Evolutionary conservation across 129 eudicot genomes (phyloP).

Genomic region (Solidago caesia): DNA sequence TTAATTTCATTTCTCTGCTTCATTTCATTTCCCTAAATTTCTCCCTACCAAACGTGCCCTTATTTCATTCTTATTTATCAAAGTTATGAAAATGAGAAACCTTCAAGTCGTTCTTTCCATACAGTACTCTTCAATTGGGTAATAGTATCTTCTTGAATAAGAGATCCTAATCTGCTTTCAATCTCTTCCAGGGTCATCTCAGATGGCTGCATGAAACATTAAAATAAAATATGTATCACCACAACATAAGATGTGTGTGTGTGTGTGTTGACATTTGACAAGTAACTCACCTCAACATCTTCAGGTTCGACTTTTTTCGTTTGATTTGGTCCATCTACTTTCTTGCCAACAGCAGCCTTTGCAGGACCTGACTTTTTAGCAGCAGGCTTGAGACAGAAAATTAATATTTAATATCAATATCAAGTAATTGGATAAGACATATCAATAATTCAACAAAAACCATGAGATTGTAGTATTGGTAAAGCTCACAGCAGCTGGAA

Average conservation of each 20-base stretch:
- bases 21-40: no score
- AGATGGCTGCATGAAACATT: slow-evolving; percentile 59
- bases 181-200: slow-evolving; percentile 98
- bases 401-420: not conserved
- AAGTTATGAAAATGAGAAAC: slow-evolving; percentile 33
- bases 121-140: slow-evolving; percentile 88
- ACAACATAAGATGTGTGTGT: not conserved
- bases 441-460: not conserved
- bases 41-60: no score
- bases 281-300: slow-evolving; percentile 79
- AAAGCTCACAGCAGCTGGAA: slow-evolving; percentile 72
- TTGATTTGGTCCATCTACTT: slow-evolving; percentile 68
- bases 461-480: not conserved
- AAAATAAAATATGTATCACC: not conserved
- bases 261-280: slow-evolving; percentile 4
- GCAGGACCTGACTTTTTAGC: slow-evolving; percentile 65
- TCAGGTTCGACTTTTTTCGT: slow-evolving; percentile 76
- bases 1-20: no score
- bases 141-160: slow-evolving; percentile 68
- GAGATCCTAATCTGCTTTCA: slow-evolving; percentile 81
- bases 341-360: slow-evolving; percentile 63
- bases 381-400: slow-evolving; percentile 49
- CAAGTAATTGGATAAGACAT: not conserved
- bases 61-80: slow-evolving; percentile 8
- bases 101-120: slow-evolving; percentile 99